phyloP scores from a whole-genome alignment of 139 green algal genomes.

The Limnomonas spitsbergensis region DNA sequence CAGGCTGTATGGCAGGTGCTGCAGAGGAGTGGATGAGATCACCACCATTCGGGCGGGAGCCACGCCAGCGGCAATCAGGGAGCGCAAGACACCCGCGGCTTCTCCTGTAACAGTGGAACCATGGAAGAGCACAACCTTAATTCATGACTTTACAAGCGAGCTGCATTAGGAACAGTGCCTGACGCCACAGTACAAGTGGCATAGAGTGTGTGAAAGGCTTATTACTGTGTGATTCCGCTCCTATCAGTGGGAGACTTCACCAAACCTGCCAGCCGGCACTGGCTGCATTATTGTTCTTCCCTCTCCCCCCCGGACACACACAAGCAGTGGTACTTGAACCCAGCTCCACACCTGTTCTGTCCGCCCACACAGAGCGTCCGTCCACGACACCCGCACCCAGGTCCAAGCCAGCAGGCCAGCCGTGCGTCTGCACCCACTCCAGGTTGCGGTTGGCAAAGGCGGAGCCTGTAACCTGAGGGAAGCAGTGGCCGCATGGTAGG shows the following conservation, averaged over 20 bases:
- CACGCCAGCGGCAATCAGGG: neutral
- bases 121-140: too few species aligned
- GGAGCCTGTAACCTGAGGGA: constrained; percentile 57
- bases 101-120: too few species aligned
- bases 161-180: too few species aligned
- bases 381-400: constrained; percentile 82
- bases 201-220: too few species aligned
- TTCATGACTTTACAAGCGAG: too few species aligned
- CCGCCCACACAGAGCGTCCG: constrained; percentile 75
- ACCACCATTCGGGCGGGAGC: constrained; percentile 23
- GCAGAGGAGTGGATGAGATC: constrained; percentile 64
- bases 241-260: too few species aligned
- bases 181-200: too few species aligned
- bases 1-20: constrained; percentile 73
- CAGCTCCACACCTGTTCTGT: constrained; percentile 30
- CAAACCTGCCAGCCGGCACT: too few species aligned
- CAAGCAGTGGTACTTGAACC: neutral
- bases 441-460: constrained; percentile 51
- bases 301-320: neutral
- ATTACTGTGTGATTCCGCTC: too few species aligned
- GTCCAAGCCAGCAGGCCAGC: constrained; percentile 72
- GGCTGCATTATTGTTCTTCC: too few species aligned
- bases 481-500: too few species aligned
- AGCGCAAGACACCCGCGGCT: constrained; percentile 21
- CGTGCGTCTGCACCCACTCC: constrained; percentile 60